phyloP scores from a whole-genome alignment of 2,329 filamentous ascomycete genomes.

The Alternaria triticina region DNA sequence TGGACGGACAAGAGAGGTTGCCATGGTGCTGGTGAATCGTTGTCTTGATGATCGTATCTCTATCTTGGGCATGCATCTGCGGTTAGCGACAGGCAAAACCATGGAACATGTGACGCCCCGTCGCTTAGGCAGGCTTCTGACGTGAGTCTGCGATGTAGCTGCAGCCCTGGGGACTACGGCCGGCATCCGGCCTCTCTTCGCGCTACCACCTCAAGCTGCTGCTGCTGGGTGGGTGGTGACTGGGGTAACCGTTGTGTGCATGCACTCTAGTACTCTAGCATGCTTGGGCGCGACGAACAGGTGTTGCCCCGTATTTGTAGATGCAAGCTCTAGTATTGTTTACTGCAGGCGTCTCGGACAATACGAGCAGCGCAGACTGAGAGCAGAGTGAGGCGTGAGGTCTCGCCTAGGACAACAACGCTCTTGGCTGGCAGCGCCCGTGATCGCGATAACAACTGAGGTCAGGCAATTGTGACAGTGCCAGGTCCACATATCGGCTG shows the following conservation, averaged over 20 bases:
- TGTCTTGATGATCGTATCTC: neutral
- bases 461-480: neutral
- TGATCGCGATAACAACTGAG: neutral
- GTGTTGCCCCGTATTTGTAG: conserved; percentile 12
- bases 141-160: neutral
- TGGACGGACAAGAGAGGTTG: neutral
- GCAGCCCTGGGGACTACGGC: conserved; percentile 5
- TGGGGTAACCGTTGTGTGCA: conserved; percentile 6
- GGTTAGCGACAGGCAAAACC: neutral
- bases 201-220: neutral
- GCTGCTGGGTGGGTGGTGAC: neutral
- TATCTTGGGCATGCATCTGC: neutral
- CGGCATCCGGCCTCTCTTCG: conserved; percentile 3
- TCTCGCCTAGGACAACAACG: neutral
- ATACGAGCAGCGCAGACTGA: neutral
- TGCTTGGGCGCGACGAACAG: conserved; percentile 6
- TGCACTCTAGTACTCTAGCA: conserved; percentile 8
- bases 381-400: neutral
- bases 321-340: neutral
- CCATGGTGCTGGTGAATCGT: neutral
- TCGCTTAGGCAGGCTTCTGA: conserved; percentile 5
- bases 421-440: neutral
- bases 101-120: neutral
- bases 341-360: neutral
- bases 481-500: neutral